Evolutionary conservation across 2,329 filamentous ascomycete genomes (phyloP), one percentile per base, ranked within the genome.

Genomic region (Aureobasidium leucospermi): DNA sequence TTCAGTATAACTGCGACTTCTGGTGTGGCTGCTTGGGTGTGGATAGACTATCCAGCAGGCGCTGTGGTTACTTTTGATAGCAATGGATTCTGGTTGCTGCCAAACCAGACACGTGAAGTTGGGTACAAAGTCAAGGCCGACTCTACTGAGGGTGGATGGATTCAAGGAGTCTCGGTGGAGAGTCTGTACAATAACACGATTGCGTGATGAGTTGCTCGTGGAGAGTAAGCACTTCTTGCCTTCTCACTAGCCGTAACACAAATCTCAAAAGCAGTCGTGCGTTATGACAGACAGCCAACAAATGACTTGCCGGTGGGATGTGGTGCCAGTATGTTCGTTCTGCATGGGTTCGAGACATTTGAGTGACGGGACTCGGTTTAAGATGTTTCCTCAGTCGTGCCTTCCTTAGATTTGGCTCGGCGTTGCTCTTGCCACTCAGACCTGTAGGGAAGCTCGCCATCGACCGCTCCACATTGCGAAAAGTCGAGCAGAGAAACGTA

Each of bases 21-120:
- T 0, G 80, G 78, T 0, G 73, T 81, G 0, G 78, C 80, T 3
- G 72, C 79, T 4, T 83, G 79, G 71, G 81, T 80, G 1, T 84
- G 80, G 80, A 66, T 84, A 2, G 79, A 80, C 57, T 78, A 81
- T 60, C 79, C 80, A 0, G 69, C 73, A 1, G 77, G 76, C 0
- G 71, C 75, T 1, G 74, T 82, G 9, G 71, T 80, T 0, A 75
- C 75, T 36, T 85, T 84, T 61, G 76, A 81, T 6, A 71, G 76
- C 1, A 84, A 84, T 65, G 75, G 75, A 0, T 84, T 84, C 61
- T 75, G 78, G 66, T 65, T 84, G 36, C 63, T 71, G 43, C 71
- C 73, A 23, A 79, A 77, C 0, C 71, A 79, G 67, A 71, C 69
- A 49, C 78, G 73, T 64, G 70, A 74, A 52, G 65, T 84, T 6